A percentile compares a stretch with the other conserved stretches of the same genome.
phyloP scores from a whole-genome alignment of 495 filamentous ascomycete species.

The Podospora sp. region DNA sequence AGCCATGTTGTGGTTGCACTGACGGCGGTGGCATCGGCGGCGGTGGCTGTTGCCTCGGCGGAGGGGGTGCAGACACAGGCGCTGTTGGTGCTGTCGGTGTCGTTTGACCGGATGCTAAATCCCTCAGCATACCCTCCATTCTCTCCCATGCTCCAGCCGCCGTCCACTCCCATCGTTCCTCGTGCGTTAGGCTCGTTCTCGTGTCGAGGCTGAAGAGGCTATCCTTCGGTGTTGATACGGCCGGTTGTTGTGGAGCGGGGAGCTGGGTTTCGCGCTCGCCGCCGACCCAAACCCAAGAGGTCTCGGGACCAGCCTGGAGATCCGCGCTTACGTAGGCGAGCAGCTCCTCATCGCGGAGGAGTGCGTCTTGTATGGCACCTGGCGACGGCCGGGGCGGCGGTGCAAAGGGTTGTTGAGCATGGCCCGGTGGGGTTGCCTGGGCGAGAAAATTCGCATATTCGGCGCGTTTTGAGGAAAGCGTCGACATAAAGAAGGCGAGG shows the following conservation, averaged over 20 bases:
- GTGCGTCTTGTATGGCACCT: slow-evolving; percentile 44
- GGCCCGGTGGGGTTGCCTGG: slow-evolving; percentile 20
- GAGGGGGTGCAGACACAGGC: slow-evolving; percentile 5
- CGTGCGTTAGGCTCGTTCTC: slow-evolving; percentile 28
- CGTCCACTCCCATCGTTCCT: slow-evolving; percentile 33
- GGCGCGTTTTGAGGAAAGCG: slow-evolving; percentile 61
- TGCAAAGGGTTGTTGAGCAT: slow-evolving; percentile 23
- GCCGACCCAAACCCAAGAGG: slow-evolving; percentile 88
- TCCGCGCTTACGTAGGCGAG: slow-evolving; percentile 87
- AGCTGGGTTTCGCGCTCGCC: slow-evolving; percentile 37
- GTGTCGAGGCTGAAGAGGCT: slow-evolving; percentile 31
- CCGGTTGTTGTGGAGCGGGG: slow-evolving; percentile 11
- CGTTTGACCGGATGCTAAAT: slow-evolving; percentile 24
- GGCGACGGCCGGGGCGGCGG: slow-evolving; percentile 24
- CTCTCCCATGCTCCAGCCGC: slow-evolving; percentile 30
- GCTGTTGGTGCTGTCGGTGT: slow-evolving; percentile 7
- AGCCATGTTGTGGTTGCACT: neutral
- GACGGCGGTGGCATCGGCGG: slow-evolving; percentile 5
- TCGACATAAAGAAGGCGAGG: slow-evolving; percentile 77
- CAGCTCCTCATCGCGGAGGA: slow-evolving; percentile 87
- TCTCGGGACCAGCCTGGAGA: slow-evolving; percentile 79
- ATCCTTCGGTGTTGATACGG: neutral
- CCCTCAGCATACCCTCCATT: slow-evolving; percentile 31
- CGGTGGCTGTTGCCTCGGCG: neutral
- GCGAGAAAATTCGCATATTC: slow-evolving; percentile 45